Conservation (phyloP, 2,329 filamentous ascomycete species). For the Pleomassaria siparia region DNA sequence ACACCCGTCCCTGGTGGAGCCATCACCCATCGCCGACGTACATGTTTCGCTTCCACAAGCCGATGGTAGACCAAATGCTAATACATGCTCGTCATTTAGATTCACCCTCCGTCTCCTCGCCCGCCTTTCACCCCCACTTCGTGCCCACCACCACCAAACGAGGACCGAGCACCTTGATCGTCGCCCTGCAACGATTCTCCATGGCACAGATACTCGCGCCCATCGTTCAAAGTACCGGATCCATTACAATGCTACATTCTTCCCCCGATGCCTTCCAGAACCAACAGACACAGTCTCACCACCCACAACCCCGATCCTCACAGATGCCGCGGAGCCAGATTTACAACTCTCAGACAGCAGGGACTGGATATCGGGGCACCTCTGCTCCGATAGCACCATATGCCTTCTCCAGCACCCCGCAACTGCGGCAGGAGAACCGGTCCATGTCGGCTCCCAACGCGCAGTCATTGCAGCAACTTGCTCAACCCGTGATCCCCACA, state of each 20-base stretch:
- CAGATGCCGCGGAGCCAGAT: slow-evolving; percentile 46
- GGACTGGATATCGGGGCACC: slow-evolving; percentile 45
- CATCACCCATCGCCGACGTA: slow-evolving; percentile 11
- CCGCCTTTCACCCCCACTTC: slow-evolving; percentile 18
- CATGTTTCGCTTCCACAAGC: slow-evolving; percentile 8
- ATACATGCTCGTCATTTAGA: slow-evolving; percentile 17
- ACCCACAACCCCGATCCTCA: slow-evolving; percentile 43
- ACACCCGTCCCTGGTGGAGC: slow-evolving; percentile 10
- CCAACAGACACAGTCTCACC: slow-evolving; percentile 38
- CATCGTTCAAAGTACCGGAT: slow-evolving; percentile 48
- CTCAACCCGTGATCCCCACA: slow-evolving; percentile 26
- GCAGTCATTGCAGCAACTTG: slow-evolving; percentile 38
- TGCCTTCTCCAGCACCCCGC: slow-evolving; percentile 55
- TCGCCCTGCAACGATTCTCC: slow-evolving; percentile 27
- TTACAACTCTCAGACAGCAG: slow-evolving; percentile 46
- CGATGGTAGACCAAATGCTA: too few relatives aligned
- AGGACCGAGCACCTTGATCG: slow-evolving; percentile 15
- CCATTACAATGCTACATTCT: slow-evolving; percentile 55
- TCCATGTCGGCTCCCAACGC: slow-evolving; percentile 56
- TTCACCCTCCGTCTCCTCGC: slow-evolving; percentile 14
- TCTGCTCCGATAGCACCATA: slow-evolving; percentile 52
- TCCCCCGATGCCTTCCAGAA: slow-evolving; percentile 51
- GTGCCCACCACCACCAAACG: slow-evolving; percentile 17
- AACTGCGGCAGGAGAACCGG: slow-evolving; percentile 59
- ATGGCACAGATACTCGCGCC: slow-evolving; percentile 52